Percentiles rank a stretch among this genome's conserved stretches.
Conservation (phyloP, 805 yeast species). For the Diddensiella santjacobensis region DNA sequence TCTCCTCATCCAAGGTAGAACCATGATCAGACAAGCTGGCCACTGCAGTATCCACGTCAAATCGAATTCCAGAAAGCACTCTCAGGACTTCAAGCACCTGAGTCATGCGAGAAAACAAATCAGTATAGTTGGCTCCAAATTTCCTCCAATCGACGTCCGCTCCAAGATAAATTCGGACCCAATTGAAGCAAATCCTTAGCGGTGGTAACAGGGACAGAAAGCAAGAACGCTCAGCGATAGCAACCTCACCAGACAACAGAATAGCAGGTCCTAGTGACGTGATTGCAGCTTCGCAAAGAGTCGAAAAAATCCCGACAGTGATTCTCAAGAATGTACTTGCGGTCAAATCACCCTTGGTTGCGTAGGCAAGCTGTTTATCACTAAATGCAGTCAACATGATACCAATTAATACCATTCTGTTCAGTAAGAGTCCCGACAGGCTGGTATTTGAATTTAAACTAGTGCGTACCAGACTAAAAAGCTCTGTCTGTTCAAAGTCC, state of each 20-base stretch:
- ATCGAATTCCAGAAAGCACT: slow-evolving; percentile 10
- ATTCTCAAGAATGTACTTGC: not conserved
- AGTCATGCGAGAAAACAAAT: not conserved
- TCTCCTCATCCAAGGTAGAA: slow-evolving; percentile 16
- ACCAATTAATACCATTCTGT: not conserved
- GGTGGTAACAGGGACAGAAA: slow-evolving; percentile 3
- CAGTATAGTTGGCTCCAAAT: not conserved
- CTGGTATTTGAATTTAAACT: too few species aligned
- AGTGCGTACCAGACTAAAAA: not conserved
- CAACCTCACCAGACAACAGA: not conserved
- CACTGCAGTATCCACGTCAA: slow-evolving; percentile 18
- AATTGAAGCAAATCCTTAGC: slow-evolving; percentile 12
- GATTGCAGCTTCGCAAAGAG: not conserved
- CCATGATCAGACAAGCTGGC: slow-evolving; percentile 8
- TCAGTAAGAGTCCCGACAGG: not conserved
- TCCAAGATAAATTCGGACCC: slow-evolving; percentile 6
- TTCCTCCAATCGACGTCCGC: slow-evolving; percentile 7
- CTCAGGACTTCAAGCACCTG: slow-evolving; percentile 5
- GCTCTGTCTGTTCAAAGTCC: not conserved
- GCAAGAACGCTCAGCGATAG: too few species aligned
- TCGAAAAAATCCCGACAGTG: not conserved
- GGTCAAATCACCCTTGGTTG: not conserved
- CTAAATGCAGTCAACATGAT: not conserved
- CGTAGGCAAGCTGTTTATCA: not conserved
- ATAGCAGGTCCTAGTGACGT: not conserved